Base-by-base conservation (phyloP, 1,284 basidiomycete genomes). In the Pseudozyma sp. region DNA sequence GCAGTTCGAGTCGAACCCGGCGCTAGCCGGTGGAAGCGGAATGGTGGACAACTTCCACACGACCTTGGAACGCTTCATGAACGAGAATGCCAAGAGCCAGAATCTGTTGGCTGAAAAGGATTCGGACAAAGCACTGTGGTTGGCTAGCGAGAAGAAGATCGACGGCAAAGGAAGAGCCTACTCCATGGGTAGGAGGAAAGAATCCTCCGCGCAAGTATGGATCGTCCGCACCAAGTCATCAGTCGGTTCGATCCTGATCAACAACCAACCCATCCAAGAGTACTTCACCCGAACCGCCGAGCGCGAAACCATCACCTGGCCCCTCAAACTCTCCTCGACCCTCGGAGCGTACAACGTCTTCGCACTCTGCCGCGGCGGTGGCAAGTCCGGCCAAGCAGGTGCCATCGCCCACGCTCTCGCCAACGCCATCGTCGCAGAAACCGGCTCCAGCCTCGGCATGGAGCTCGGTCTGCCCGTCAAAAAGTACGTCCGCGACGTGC, bases 331-430 rank as follows among this genome's bases (percentile, higher is more conserved):
- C 39, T 90, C 93, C 0, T 93, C 93, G 17, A 87, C 92, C n/a
- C 85, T 97, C 11, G 94, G 94, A 34, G 90, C 90, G n/a, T 98
- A 91, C 87, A 98, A 98, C 80, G 87, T 97, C 14, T 98, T 97
- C 79, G 90, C 91, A 2, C 88, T 97, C 46, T 90, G 90, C 30
- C 90, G 93, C 45, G 95, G 96, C 8, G 95, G 96, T 16, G 96
- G 96, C 5, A 90, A 89, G 3, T 91, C 91, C 0, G 94, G 95
- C 2, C 96, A 99, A 85, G 91, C 93, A 9, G 93, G 91, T n/a
- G 95, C 96, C 2, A 86, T 97, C 19, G 90, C 91, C 0, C 89
- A 94, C 75, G 95, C 90, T 16, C 88, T 97, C 61, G 90, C 94
- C 11, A 92, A 92, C 82, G 94, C 91, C 6, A 86, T 98, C 45